A percentile compares a stretch with the other conserved stretches of the same genome.
These are phyloP conservation scores for Poronia punctata DNA, from an alignment of 495 filamentous ascomycete genomes.

Conservation along the genomic window DNA sequence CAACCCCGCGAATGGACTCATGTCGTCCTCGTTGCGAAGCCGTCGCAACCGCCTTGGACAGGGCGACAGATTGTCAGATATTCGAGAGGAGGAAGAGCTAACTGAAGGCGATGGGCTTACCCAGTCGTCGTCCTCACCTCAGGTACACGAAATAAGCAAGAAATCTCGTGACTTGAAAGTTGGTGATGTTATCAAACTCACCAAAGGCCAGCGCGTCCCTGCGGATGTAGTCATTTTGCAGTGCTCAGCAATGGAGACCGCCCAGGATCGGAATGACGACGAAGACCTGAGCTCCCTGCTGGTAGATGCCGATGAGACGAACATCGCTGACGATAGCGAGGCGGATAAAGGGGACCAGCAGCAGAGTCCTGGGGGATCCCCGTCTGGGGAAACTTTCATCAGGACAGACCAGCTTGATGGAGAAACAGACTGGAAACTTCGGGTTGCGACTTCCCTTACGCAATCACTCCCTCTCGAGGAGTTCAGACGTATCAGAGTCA, in stretches of 20 bases:
- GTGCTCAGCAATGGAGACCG: conserved; percentile 60
- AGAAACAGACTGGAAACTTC: conserved; percentile 98
- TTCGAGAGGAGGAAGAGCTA: conserved; percentile 49
- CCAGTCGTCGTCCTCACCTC: conserved; percentile 32
- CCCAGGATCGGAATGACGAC: conserved; percentile 20
- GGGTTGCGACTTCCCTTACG: conserved; percentile 75
- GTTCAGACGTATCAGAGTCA: conserved; percentile 66
- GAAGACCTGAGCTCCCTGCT: conserved; percentile 31
- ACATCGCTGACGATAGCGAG: conserved; percentile 5
- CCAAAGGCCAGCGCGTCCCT: conserved; percentile 84
- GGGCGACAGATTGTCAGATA: conserved; percentile 41
- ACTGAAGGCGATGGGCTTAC: conserved; percentile 34
- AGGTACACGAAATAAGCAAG: conserved; percentile 58
- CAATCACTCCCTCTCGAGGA: conserved; percentile 63
- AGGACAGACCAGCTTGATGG: conserved; percentile 96
- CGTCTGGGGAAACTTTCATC: conserved; percentile 86
- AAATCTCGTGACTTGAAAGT: conserved; percentile 88
- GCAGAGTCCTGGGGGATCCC: conserved; percentile 20
- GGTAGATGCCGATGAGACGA: conserved; percentile 29
- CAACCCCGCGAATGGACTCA: conserved; percentile 29
- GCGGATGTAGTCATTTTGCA: conserved; percentile 93
- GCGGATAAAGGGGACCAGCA: conserved; percentile 9
- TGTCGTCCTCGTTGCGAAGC: conserved; percentile 27
- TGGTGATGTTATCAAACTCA: conserved; percentile 86
- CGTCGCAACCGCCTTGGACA: conserved; percentile 22